Evolutionary conservation across 345 rosid genomes (phyloP).

Genomic region (Physaria fendleri): DNA sequence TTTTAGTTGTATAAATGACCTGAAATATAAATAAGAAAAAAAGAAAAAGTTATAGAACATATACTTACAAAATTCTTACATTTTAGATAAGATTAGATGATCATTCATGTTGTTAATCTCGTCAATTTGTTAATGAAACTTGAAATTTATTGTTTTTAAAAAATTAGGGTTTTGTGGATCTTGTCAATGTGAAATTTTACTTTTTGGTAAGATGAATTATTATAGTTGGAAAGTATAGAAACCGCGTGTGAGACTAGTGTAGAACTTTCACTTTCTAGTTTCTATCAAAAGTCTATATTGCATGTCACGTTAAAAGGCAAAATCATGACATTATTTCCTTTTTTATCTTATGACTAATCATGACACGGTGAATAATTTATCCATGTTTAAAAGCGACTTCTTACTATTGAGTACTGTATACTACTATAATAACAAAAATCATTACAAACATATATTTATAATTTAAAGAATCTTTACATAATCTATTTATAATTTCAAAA

Average conservation of each 20-base stretch:
- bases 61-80: too few relatives aligned
- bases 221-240: slow-evolving; percentile 16
- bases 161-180: neutral
- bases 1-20: too few relatives aligned
- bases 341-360: slow-evolving; percentile 1
- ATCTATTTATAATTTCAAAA: too few relatives aligned
- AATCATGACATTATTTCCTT: slow-evolving; percentile 14
- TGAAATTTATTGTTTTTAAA: neutral
- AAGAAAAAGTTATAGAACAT: too few relatives aligned
- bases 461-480: slow-evolving; percentile 11
- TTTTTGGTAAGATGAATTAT: neutral
- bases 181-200: neutral
- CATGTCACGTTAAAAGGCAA: slow-evolving; percentile 29
- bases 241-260: slow-evolving; percentile 34
- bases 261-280: slow-evolving; percentile 28
- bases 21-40: too few relatives aligned
- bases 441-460: too few relatives aligned
- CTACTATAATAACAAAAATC: slow-evolving; percentile 8
- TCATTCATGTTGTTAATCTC: neutral
- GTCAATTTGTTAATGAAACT: neutral
- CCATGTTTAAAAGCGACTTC: slow-evolving; percentile 9
- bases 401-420: slow-evolving; percentile 5
- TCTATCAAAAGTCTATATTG: slow-evolving; percentile 22
- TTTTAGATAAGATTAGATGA: neutral
- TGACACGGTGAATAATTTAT: slow-evolving; percentile 5